Conservation (phyloP, 2,329 filamentous ascomycete genomes). For the Talaromyces pinophilus region DNA sequence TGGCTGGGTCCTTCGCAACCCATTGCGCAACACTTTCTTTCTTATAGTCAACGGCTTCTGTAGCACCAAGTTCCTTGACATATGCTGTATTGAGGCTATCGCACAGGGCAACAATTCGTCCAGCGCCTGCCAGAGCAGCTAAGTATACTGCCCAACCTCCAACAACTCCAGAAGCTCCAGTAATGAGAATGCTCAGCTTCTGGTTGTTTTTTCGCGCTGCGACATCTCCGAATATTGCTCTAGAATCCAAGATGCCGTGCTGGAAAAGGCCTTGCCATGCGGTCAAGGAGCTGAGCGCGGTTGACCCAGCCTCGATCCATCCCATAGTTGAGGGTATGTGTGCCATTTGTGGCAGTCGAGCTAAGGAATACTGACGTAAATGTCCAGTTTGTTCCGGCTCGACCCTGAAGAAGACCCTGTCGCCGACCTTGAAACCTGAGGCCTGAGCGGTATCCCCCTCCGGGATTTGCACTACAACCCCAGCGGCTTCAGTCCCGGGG, state of each 20-base stretch:
- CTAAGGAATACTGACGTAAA: slow-evolving; percentile 17
- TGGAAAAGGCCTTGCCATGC: slow-evolving; percentile 18
- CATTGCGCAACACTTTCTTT: slow-evolving; percentile 4
- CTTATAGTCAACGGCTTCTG: slow-evolving; percentile 10
- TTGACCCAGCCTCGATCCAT: slow-evolving; percentile 17
- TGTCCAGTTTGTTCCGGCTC: slow-evolving; percentile 16
- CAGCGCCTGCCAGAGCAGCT: slow-evolving; percentile 15
- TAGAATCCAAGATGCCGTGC: slow-evolving; percentile 16
- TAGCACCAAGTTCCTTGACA: slow-evolving; percentile 14
- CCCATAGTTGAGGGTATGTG: slow-evolving; percentile 11
- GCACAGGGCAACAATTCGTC: slow-evolving; percentile 14
- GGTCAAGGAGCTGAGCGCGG: slow-evolving; percentile 19
- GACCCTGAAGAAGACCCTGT: slow-evolving; percentile 16
- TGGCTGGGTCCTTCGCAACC: background rate
- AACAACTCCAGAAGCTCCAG: slow-evolving; percentile 14
- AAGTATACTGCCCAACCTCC: slow-evolving; percentile 16
- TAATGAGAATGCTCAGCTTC: slow-evolving; percentile 17
- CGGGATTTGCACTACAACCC: slow-evolving; percentile 16
- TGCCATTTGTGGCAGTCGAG: slow-evolving; percentile 16
- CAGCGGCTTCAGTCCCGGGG: slow-evolving; percentile 17
- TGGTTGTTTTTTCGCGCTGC: slow-evolving; percentile 4
- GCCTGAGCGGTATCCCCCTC: slow-evolving; percentile 4
- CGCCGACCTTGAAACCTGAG: slow-evolving; percentile 14
- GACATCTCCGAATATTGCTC: slow-evolving; percentile 8
- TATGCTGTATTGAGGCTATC: slow-evolving; percentile 3